Evolutionary conservation across 1,284 basidiomycete genomes (phyloP), one percentile per base, ranked within the genome.

Genomic region (Cutaneotrichosporon cavernicola): DNA sequence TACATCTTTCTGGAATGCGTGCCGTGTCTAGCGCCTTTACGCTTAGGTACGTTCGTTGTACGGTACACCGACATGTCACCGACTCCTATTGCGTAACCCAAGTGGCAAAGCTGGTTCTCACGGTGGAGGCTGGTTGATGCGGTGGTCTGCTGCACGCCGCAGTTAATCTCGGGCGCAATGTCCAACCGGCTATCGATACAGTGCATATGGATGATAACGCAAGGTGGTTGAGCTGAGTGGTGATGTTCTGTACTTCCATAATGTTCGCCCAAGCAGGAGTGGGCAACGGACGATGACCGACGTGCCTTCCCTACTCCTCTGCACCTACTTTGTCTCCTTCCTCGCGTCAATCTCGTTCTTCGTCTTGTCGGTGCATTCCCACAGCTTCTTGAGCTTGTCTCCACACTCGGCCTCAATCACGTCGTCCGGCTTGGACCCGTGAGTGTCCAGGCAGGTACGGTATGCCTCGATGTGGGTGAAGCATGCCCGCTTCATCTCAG

Each of bases 361-460:
- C 43, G 51, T 32, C 38, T 43, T 51, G 68, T 80, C 78, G 43
- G 67, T 74, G 58, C 78, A 80, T 61, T 77, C 69, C 78, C 78
- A 80, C 26, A 80, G 58, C 9, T 67, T 70, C 63, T 72, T 76
- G 70, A 80, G 71, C 40, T 71, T 57, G 14, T 49, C 65, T 0
- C 65, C 69, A 58, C 78, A 80, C 38, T 66, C 59, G 34, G 72
- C 70, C 55, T 66, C 64, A 14, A 79, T 63, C 36, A 69, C 68
- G 10, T 74, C 71, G 46, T 80, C 76, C 4, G 69, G 26, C 61
- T 68, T 60, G 13, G 66, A 56, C 21, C 69, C 68, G 58, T 75
- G 65, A 32, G 66, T 65, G 36, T 78, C 74, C 30, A 80, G 68
- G 60, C 78, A 80, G 46, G 67, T 46, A n/a, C 74, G 66, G 67